Conservation (phyloP, 345 rosid species). For the Eucalyptus dawsonii region DNA sequence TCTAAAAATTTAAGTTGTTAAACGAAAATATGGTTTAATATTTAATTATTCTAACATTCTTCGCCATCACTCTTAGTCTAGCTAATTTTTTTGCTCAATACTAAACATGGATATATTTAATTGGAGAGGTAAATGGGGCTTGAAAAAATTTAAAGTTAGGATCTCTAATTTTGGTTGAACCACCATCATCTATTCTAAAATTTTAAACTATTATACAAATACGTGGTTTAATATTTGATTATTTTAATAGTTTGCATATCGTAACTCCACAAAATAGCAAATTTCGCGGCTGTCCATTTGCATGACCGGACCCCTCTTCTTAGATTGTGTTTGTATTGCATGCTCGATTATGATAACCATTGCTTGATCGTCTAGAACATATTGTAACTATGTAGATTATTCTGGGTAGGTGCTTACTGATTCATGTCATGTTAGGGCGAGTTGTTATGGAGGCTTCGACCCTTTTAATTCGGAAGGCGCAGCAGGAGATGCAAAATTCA, state of each 20-base stretch:
- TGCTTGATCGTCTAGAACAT: neutral
- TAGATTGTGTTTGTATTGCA: neutral
- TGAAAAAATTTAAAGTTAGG: too few relatives aligned
- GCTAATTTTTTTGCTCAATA: too few relatives aligned
- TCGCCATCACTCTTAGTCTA: too few relatives aligned
- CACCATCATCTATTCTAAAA: too few relatives aligned
- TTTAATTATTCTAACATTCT: too few relatives aligned
- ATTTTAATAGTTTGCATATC: rapidly evolving
- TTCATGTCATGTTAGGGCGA: neutral
- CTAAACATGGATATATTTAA: too few relatives aligned
- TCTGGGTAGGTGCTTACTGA: neutral
- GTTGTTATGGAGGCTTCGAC: neutral
- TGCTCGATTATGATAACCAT: neutral
- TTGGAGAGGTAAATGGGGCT: too few relatives aligned
- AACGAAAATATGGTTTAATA: rapidly evolving
- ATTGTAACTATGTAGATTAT: neutral
- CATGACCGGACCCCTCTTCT: neutral
- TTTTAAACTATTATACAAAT: too few relatives aligned
- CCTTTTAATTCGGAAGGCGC: neutral
- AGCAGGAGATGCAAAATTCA: neutral
- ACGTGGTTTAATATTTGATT: too few relatives aligned
- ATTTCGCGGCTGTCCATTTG: neutral
- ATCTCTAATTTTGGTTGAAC: too few relatives aligned
- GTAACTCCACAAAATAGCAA: too few relatives aligned
- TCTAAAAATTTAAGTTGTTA: too few relatives aligned